Evolutionary conservation across 2,329 filamentous ascomycete genomes (phyloP).

Genomic region (Aspergillus hortae): DNA sequence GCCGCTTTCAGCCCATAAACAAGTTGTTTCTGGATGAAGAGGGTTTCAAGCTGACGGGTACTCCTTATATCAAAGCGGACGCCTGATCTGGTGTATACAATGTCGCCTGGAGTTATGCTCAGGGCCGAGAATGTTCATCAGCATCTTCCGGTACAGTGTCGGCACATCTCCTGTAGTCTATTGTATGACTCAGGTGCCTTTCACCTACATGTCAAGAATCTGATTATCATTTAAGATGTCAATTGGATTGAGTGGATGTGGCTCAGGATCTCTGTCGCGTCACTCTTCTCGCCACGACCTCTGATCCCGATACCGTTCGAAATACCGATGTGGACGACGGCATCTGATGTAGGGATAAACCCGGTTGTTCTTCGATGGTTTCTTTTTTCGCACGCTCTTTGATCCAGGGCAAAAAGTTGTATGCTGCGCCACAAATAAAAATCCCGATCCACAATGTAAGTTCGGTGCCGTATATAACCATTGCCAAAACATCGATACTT

Average conservation of each 20-base stretch:
- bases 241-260: too few relatives aligned
- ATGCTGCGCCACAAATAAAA: slow-evolving; percentile 63
- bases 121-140: too few relatives aligned
- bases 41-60: slow-evolving; percentile 46
- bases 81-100: neutral
- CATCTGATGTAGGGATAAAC: slow-evolving; percentile 42
- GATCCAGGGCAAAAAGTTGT: slow-evolving; percentile 60
- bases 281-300: slow-evolving; percentile 9
- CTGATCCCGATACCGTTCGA: slow-evolving; percentile 48
- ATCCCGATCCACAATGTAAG: slow-evolving; percentile 65
- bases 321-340: slow-evolving; percentile 64
- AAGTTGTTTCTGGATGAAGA: slow-evolving; percentile 40
- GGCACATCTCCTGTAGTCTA: too few relatives aligned
- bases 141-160: too few relatives aligned
- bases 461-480: slow-evolving; percentile 66
- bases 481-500: slow-evolving; percentile 54
- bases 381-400: slow-evolving; percentile 20
- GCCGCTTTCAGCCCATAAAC: slow-evolving; percentile 37
- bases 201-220: too few relatives aligned
- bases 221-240: too few relatives aligned
- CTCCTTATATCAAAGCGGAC: slow-evolving; percentile 39
- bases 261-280: too few relatives aligned
- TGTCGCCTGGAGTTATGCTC: too few relatives aligned
- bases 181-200: too few relatives aligned
- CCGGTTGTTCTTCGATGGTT: slow-evolving; percentile 8